These are phyloP conservation scores for Suillus lakei DNA, from an alignment of 768 basidiomycete species.

Conservation along the genomic window DNA sequence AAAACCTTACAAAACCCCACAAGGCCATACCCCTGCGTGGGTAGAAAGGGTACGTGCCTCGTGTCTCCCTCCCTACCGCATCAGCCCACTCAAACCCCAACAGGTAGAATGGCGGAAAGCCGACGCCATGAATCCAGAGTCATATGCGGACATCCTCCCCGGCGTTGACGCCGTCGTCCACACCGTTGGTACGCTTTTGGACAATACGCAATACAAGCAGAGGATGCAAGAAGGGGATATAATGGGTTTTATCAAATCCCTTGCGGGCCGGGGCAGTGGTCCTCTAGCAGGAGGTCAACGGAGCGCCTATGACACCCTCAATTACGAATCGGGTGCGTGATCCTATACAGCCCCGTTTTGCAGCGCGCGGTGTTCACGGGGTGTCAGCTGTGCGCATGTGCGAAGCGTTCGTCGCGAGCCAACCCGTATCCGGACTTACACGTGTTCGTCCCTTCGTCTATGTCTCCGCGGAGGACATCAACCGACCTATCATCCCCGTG, in stretches of 20 bases:
- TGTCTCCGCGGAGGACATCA: slow-evolving; percentile 89
- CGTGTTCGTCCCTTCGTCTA: slow-evolving; percentile 79
- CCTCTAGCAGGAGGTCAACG: slow-evolving; percentile 55
- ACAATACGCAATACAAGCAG: slow-evolving; percentile 80
- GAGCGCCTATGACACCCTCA: slow-evolving; percentile 77
- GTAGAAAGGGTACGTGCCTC: slow-evolving; percentile 59
- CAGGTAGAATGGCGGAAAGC: slow-evolving; percentile 91
- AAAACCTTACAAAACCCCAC: slow-evolving; percentile 82
- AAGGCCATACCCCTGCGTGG: slow-evolving; percentile 91
- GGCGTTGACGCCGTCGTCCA: slow-evolving; percentile 83
- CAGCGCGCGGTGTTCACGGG: slow-evolving; percentile 17
- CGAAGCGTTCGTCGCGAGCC: slow-evolving; percentile 67
- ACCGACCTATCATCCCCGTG: slow-evolving; percentile 81
- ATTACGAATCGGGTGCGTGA: slow-evolving; percentile 85
- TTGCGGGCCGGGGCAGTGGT: slow-evolving; percentile 53
- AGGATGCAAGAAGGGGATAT: slow-evolving; percentile 65
- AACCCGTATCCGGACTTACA: slow-evolving; percentile 34
- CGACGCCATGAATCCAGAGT: slow-evolving; percentile 77
- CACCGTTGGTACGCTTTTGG: slow-evolving; percentile 89
- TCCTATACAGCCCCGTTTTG: slow-evolving; percentile 9
- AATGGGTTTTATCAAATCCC: slow-evolving; percentile 50
- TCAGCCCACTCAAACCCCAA: slow-evolving; percentile 5
- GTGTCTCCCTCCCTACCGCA: slow-evolving; percentile 18
- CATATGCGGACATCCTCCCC: slow-evolving; percentile 72
- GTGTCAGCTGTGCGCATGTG: slow-evolving; percentile 72